These are phyloP conservation scores for Dendrocalamus sinicus DNA, from an alignment of 176 grass and related monocot genomes.

Conservation along the genomic window DNA sequence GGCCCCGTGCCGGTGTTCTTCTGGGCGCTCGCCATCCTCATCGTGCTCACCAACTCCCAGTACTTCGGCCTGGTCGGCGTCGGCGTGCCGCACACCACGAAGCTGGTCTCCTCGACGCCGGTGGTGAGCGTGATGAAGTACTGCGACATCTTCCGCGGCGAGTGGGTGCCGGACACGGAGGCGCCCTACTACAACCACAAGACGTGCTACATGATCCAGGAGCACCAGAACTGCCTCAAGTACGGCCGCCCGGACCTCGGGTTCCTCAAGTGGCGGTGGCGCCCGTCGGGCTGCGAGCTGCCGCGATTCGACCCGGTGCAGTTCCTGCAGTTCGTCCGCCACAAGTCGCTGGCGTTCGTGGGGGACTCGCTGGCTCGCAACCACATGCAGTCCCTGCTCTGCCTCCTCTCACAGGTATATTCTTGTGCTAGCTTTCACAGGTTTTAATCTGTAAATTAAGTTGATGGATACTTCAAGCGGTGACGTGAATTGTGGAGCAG, in stretches of 20 bases:
- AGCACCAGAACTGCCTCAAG: conserved; percentile 85
- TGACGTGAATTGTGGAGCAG: background rate
- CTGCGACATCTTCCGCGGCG: conserved; percentile 77
- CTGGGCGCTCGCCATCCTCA: conserved; percentile 68
- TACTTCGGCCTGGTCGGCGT: conserved; percentile 63
- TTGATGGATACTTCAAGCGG: background rate
- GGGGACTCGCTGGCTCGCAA: conserved; percentile 62
- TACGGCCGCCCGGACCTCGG: conserved; percentile 60
- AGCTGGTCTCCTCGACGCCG: conserved; percentile 48
- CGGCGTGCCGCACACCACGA: conserved; percentile 46
- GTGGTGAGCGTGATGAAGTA: conserved; percentile 67
- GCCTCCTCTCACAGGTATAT: conserved; percentile 60
- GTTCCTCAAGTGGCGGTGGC: conserved; percentile 70
- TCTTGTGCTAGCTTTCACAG: background rate
- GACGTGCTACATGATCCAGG: conserved; percentile 69
- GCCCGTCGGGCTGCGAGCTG: conserved; percentile 61
- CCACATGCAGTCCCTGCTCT: conserved; percentile 69
- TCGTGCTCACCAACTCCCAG: conserved; percentile 66
- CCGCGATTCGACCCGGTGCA: conserved; percentile 66
- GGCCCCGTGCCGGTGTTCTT: conserved; percentile 65
- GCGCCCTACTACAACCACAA: conserved; percentile 74
- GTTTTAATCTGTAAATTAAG: background rate
- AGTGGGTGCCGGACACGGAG: conserved; percentile 62
- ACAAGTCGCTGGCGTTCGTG: conserved; percentile 59
- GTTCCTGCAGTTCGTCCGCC: conserved; percentile 63